Evolutionary conservation across 371 early-diverging fungal genomes (phyloP), one percentile per base, ranked within the genome.

Genomic region (Blakeslea trispora): DNA sequence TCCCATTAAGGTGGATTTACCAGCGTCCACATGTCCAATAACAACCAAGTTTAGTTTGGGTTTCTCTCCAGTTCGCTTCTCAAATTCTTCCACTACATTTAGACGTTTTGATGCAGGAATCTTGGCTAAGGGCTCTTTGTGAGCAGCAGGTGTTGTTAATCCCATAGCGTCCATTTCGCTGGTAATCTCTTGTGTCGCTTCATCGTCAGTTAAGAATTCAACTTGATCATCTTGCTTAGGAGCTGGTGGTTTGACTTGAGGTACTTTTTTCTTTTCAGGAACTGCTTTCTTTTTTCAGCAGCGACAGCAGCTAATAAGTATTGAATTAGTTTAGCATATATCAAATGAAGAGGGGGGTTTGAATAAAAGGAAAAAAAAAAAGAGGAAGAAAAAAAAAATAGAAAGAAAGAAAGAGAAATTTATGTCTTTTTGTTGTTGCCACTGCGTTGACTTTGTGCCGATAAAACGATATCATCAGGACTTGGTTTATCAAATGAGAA

Each of bases 1-100:
- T 0, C 99, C 99, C 93, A 98, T 95, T 56, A 97, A 77, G 8
- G 99, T 99, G 40, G 93, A 92, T 76, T 99, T 99, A 50, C 97
- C 99, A 5, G 99, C 95, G 78, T 99, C 99, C 8, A 99, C 99
- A 69, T 99, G 99, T 0, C 99, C 96, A 59, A 95, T 87, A 8
- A 96, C 87, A 2, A 94, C 91, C 24, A 97, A 69, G 53, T 94
- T 95, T 45, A 96, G 49, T 11, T 79, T 79, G 9, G 83, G 83
- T 53, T 92, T 92, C 19, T 81, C 85, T 9, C 74, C 69, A 5
- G 80, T 71, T 5, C 94, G 77, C 64, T 89, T 90, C 45, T 82
- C 75, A 64, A 84, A 91, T 68, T 91, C 94, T 52, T 81, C 85
- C 5, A 72, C 58, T 3, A 95, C 86, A 70, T 93, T 82, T 55